Evolutionary conservation across 176 grass and related monocot genomes (phyloP), one percentile per base, ranked within the genome.

Genomic region (Carex pumila): DNA sequence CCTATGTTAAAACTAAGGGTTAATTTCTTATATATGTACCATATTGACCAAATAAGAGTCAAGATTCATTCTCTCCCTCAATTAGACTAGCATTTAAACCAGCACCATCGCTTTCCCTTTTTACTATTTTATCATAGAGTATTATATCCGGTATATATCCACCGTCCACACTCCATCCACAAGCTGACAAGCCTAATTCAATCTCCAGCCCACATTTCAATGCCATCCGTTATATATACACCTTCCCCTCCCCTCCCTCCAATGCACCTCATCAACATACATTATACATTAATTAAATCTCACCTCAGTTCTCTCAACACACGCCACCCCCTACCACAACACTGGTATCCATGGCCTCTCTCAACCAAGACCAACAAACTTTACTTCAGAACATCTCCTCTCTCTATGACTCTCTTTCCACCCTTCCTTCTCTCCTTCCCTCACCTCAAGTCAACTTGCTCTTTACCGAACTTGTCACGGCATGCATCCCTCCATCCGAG

Each of bases 371-470:
- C 17, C 75, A 69, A 78, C 63, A 82, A 61, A n/a, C 69, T 53
- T 52, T 98, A 2, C 86, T 98, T 18, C n/a, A 81, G 36, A 95
- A 87, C 76, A 94, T 99, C 89, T 29, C 83, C 3, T 81, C 39
- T 3, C 79, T 99, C 30, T 83, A 85, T 21, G 71, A 66, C 0
- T 53, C 81, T 32, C 89, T 99, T 78, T 86, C 12, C 36, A 76
- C 89, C 71, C 93, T 99, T 0, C 83, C 70, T 3, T 89, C 74
- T 15, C 96, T 99, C 3, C 85, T 76, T 80, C 96, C 96, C 0
- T 93, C 89, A 15, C 66, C 68, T 21, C 87, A 87, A 77, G 96
- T 99, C 63, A 83, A 95, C 90, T 84, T 75, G 6, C 91, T 99
- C n/a, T 99, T 99, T 83, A 95, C 91, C 1, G 83, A 94, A 29